phyloP scores from a whole-genome alignment of 108 stramenopile genomes.

The Pseudonitzschia multiseries region DNA sequence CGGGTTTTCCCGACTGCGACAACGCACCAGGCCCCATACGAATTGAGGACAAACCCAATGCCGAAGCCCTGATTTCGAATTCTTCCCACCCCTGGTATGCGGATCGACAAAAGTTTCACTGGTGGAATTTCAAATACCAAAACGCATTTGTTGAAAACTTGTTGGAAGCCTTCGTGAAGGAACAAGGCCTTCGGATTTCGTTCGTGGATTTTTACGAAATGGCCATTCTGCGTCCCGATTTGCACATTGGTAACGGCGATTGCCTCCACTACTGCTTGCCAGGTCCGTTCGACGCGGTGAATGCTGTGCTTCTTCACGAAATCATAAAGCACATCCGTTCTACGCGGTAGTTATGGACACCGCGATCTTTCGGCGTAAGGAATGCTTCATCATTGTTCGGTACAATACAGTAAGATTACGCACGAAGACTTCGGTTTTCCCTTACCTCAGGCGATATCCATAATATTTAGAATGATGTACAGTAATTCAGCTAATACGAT shows the following conservation, averaged over 20 bases:
- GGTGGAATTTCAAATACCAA: slow-evolving; percentile 17
- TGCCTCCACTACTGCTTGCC: slow-evolving; percentile 19
- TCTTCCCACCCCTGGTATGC: not conserved
- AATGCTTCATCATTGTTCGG: too few species aligned
- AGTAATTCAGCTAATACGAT: too few species aligned
- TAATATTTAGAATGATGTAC: too few species aligned
- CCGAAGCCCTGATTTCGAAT: not conserved
- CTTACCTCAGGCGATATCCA: too few species aligned
- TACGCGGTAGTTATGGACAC: too few species aligned
- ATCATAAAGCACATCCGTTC: not conserved
- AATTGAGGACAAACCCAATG: not conserved
- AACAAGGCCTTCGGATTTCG: not conserved
- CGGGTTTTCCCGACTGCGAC: slow-evolving; percentile 16
- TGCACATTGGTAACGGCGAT: slow-evolving; percentile 10
- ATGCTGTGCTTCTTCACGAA: slow-evolving; percentile 13
- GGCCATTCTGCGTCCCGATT: slow-evolving; percentile 17
- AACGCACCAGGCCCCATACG: slow-evolving; percentile 1
- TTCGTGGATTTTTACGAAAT: slow-evolving; percentile 21
- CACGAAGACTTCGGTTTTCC: too few species aligned
- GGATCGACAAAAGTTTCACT: not conserved
- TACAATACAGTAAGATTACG: too few species aligned
- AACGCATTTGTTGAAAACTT: slow-evolving; percentile 2
- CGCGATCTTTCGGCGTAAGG: too few species aligned
- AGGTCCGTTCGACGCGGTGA: slow-evolving; percentile 12
- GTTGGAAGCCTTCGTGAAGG: not conserved